Percentiles rank a stretch among this genome's conserved stretches.
Evolutionary conservation across 1,139 yeast species (phyloP).

Genomic region (Lodderomyces pseudojiufengensis): DNA sequence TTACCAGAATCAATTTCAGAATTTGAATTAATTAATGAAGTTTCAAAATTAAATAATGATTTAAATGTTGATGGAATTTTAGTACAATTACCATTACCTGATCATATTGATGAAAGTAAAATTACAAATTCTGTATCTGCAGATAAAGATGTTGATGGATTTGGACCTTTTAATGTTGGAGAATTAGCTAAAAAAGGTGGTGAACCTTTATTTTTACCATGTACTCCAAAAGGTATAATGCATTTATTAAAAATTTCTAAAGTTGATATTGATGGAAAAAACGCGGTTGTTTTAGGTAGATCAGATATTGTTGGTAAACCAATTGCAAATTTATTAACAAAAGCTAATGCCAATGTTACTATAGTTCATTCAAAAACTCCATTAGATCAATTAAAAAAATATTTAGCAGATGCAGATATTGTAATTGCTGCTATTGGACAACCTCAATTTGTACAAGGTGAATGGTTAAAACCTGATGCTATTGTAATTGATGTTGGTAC

Average conservation of each 20-base stretch:
- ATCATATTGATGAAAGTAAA: constrained; percentile 71
- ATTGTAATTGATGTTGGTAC: constrained; percentile 96
- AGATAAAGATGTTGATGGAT: constrained; percentile 93
- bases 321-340: constrained; percentile 74
- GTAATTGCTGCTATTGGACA: constrained; percentile 91
- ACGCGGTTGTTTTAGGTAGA: constrained; percentile 94
- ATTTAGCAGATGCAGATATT: constrained; percentile 74
- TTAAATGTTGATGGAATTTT: constrained; percentile 78
- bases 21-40: constrained; percentile 54
- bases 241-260: constrained; percentile 63
- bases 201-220: constrained; percentile 79
- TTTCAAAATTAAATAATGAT: constrained; percentile 64
- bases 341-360: constrained; percentile 83
- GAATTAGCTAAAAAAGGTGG: constrained; percentile 91
- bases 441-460: constrained; percentile 79
- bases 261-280: constrained; percentile 66
- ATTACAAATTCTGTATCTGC: constrained; percentile 75
- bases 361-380: constrained; percentile 75
- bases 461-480: constrained; percentile 81
- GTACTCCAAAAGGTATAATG: constrained; percentile 95
- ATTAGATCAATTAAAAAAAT: constrained; percentile 49
- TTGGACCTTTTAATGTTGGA: constrained; percentile 86
- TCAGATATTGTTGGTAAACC: constrained; percentile 97
- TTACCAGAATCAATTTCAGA: constrained; percentile 62
- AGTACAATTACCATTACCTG: constrained; percentile 89